phyloP scores from a whole-genome alignment of 75 land plant species.

The Pinus tabuliformis region DNA sequence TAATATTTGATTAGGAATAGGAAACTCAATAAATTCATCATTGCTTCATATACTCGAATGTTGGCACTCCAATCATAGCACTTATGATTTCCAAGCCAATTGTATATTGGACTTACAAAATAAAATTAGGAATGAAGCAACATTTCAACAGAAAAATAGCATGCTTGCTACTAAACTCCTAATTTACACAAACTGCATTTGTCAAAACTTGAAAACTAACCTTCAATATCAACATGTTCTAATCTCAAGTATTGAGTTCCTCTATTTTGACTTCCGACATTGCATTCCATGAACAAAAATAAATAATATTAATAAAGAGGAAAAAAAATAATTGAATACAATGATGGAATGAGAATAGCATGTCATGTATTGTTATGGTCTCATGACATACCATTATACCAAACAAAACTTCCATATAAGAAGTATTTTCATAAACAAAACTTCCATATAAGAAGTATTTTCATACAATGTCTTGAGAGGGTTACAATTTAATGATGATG shows the following conservation, averaged over 20 bases:
- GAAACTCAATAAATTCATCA: not conserved
- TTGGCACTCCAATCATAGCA: not conserved
- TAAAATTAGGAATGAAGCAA: slow-evolving; percentile 1
- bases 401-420: not conserved
- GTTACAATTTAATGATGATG: not conserved
- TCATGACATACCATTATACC: not conserved
- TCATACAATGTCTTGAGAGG: not conserved
- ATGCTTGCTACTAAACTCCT: not conserved
- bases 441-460: not conserved
- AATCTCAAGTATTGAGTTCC: not conserved
- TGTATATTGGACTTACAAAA: too few species aligned
- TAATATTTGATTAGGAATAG: not conserved
- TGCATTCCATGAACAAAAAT: not conserved
- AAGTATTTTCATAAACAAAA: not conserved
- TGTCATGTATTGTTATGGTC: not conserved
- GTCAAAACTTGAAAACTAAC: not conserved
- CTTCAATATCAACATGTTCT: slow-evolving; percentile 3
- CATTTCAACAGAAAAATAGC: not conserved
- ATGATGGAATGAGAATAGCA: not conserved
- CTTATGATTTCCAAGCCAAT: not conserved
- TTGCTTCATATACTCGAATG: not conserved
- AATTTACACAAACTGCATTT: not conserved
- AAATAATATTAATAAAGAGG: not conserved
- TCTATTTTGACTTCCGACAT: slow-evolving; percentile 4
- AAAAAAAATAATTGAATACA: not conserved